These are phyloP conservation scores for Carex kokanica DNA, from an alignment of 176 grass and related monocot genomes.

Conservation along the genomic window DNA sequence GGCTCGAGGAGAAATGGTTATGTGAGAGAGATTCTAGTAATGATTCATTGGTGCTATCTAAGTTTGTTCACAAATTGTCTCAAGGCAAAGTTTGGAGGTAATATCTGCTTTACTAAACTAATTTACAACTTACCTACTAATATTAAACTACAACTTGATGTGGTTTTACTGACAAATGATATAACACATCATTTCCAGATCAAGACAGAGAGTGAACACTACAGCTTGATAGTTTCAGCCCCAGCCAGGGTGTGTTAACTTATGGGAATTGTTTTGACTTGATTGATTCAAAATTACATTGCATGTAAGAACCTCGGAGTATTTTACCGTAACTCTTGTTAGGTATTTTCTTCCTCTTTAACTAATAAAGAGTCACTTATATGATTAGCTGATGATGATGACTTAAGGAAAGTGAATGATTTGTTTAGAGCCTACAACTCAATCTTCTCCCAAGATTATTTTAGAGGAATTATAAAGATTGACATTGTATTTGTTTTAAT, in stretches of 20 bases:
- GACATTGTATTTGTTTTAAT: neutral
- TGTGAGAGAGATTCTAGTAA: slow-evolving; percentile 55
- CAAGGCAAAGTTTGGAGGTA: slow-evolving; percentile 38
- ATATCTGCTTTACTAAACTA: neutral
- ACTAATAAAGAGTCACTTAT: neutral
- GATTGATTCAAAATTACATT: neutral
- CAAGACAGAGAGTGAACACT: slow-evolving; percentile 11
- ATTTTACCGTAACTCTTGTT: neutral
- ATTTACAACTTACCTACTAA: neutral
- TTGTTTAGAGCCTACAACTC: neutral
- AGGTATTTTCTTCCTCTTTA: neutral
- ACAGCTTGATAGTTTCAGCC: neutral
- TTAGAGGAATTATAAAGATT: neutral
- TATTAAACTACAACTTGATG: neutral
- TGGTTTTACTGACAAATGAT: neutral
- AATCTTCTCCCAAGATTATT: neutral
- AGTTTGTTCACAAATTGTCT: slow-evolving; percentile 59
- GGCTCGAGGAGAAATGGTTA: slow-evolving; percentile 67
- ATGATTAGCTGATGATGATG: neutral
- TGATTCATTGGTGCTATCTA: slow-evolving; percentile 53
- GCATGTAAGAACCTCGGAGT: neutral
- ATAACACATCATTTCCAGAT: slow-evolving; percentile 18
- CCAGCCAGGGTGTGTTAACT: neutral
- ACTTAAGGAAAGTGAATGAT: neutral
- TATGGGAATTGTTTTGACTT: neutral